Evolutionary conservation across 2,329 filamentous ascomycete species (phyloP).

Genomic region (Dendryphion nanum): DNA sequence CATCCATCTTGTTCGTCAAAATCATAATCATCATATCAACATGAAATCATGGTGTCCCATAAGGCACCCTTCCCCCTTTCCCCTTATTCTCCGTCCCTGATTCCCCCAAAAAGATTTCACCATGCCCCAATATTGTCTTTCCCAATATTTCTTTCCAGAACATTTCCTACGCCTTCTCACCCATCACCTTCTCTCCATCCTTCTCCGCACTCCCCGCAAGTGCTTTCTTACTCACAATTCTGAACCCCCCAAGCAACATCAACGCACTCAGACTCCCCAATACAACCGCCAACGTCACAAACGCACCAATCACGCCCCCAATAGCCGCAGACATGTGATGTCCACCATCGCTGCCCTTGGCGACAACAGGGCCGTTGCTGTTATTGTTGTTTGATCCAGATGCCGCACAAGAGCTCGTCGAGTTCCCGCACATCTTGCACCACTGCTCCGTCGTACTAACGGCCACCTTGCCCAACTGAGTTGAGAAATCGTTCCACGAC

Average conservation of each 20-base stretch:
- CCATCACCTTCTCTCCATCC: no score
- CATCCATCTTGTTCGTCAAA: no score
- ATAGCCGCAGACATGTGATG: conserved; percentile 63
- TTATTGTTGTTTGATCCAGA: conserved; percentile 5
- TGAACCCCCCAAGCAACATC: conserved; percentile 57
- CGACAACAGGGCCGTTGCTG: no score
- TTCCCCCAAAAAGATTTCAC: no score
- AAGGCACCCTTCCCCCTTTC: no score
- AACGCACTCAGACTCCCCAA: conserved; percentile 53
- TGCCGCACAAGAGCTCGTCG: conserved; percentile 63
- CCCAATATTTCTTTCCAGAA: no score
- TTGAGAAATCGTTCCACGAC: conserved; percentile 67
- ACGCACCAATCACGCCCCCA: conserved; percentile 77
- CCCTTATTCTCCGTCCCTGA: no score
- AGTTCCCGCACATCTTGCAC: conserved; percentile 75
- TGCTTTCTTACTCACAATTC: conserved; percentile 57
- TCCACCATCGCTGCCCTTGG: conserved; percentile 20
- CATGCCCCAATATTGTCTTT: no score
- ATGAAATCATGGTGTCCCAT: no score
- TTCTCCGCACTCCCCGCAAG: no score
- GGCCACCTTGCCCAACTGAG: conserved; percentile 63
- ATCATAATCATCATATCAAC: no score
- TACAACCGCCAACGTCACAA: conserved; percentile 66
- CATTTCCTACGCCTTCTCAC: no score
- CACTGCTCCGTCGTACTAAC: conserved; percentile 65